Base-by-base conservation (phyloP, 129 eudicot genomes). In the Flaveria sonorensis region DNA sequence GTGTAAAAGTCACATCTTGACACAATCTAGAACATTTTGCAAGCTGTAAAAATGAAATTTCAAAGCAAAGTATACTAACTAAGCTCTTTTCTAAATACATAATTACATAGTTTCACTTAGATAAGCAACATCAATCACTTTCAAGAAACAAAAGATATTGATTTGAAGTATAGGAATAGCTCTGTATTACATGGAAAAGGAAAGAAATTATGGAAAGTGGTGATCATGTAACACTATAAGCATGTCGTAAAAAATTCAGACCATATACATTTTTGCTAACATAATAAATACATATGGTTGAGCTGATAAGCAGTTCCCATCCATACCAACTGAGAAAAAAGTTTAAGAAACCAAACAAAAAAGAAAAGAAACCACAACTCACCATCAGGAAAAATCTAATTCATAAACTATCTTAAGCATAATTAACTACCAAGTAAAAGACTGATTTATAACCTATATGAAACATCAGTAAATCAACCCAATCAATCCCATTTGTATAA, bases 151-250 rank as follows among this genome's bases (percentile, higher is more conserved):
- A 62, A 61, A 23, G 7, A 45, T 18, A 26, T 23, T 60, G 30
- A 46, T 75, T 26, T 46, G 9, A 45, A 62, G 70, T 24, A 46
- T 62, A 28, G 48, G 16, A 47, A 63, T 51, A 75, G 30, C 47
- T 50, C 6, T 47, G 71, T 65, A 47, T 21, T n/a, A 6, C 32
- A 70, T 11, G 18, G 23, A 26, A 61, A 43, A 30, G 20, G 12
- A 36, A 32, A n/a, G 61, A 75, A 63, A 28, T n/a, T 75, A 62
- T 62, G 50, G 72, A 75, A 75, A 13, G 36, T 21, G 70, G 59
- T 43, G 32, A 63, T 36, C 9, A 47, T 16, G n/a, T 47, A 26
- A 62, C 50, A 24, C n/a, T 5, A 45, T 74, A 61, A 61, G 78
- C 70, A 74, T 56, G 46, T 40, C 18, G 57, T 6, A 19, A 23